These are phyloP conservation scores for Nicotiana obtusifolia DNA, from an alignment of 257 asterid genomes.

Conservation along the genomic window DNA sequence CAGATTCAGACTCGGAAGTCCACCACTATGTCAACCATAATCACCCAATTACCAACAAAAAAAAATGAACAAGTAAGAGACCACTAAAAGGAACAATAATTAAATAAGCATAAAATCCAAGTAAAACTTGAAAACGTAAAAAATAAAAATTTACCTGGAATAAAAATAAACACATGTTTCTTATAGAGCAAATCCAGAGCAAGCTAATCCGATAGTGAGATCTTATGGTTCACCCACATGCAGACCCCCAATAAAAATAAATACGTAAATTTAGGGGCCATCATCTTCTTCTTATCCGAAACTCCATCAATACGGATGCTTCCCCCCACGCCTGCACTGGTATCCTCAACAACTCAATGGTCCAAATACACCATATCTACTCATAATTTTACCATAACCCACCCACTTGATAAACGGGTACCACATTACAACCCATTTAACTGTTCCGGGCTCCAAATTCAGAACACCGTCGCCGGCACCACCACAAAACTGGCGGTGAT, in stretches of 20 bases:
- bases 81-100: neutral
- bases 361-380: neutral
- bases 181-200: neutral
- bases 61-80: neutral
- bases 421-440: conserved; percentile 7
- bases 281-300: conserved; percentile 1
- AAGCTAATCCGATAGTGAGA: neutral
- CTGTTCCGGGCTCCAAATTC: neutral
- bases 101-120: neutral
- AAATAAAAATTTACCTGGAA: neutral
- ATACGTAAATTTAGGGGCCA: neutral
- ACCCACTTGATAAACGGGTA: neutral
- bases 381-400: neutral
- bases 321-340: neutral
- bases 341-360: neutral
- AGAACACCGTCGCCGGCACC: neutral
- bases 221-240: conserved; percentile 1
- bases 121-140: neutral
- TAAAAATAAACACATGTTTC: neutral
- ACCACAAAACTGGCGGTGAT: neutral
- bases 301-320: neutral
- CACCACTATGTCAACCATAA: neutral
- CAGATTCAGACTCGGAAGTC: neutral
- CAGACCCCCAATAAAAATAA: neutral
- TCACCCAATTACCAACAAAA: neutral